Evolutionary conservation across 139 green algal genomes (phyloP).

Genomic region (Chlamydomonas applanata): DNA sequence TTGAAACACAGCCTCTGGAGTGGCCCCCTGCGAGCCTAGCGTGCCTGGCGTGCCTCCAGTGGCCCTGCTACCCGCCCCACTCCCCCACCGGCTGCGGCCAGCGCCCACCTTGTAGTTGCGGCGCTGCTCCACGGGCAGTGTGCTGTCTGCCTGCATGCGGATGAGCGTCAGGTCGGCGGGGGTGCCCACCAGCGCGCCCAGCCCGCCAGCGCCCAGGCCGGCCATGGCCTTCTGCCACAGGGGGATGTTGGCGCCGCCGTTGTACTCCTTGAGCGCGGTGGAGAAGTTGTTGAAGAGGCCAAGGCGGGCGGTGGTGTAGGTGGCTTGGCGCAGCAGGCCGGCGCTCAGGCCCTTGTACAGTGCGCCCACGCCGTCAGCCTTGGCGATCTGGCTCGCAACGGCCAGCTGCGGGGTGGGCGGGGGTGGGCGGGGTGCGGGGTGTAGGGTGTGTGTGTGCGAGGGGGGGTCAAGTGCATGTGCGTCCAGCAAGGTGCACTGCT

Average conservation of each 20-base stretch:
- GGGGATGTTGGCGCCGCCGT: constrained; percentile 67
- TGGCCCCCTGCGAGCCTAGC: too few relatives aligned
- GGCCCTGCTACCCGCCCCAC: too few relatives aligned
- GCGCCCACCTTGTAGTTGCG: constrained; percentile 83
- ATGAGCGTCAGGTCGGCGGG: constrained; percentile 97
- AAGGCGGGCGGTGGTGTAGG: constrained; percentile 97
- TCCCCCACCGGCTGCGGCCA: not conserved
- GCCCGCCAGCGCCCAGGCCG: constrained; percentile 87
- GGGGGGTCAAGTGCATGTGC: not conserved
- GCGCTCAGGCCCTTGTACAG: constrained; percentile 95
- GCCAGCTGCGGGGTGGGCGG: constrained; percentile 48
- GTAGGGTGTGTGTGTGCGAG: too few relatives aligned
- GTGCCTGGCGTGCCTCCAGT: too few relatives aligned
- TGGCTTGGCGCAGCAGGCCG: constrained; percentile 95
- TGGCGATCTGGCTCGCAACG: constrained; percentile 69
- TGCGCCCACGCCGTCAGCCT: constrained; percentile 69
- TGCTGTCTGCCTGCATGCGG: constrained; percentile 91
- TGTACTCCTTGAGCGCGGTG: constrained; percentile 35
- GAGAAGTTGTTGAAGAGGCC: constrained; percentile 83
- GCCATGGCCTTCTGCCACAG: constrained; percentile 84
- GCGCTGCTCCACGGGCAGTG: constrained; percentile 76
- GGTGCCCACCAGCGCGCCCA: constrained; percentile 92
- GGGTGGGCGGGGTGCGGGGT: not conserved
- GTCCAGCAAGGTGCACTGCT: not conserved
- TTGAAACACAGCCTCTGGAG: too few relatives aligned